Base-by-base conservation (phyloP, 75 land plant genomes). In the Larix kaempferi region DNA sequence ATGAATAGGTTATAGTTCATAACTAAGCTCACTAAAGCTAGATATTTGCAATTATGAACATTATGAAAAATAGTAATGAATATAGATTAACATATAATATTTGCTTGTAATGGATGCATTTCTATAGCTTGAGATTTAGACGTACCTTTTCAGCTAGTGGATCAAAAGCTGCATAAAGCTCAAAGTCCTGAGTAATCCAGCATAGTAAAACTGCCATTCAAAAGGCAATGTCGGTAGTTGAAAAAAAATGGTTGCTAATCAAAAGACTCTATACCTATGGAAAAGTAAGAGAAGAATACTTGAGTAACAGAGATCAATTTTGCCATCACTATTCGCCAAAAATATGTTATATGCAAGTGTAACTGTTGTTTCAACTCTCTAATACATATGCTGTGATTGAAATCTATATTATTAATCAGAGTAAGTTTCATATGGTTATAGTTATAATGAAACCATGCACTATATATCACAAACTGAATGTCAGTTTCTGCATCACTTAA, bases 121-220 rank as follows among this genome's bases (percentile, higher is more conserved):
- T 27, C 57, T 15, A 12, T 19, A 22, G 27, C 7, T 5, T 16
- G 5, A 15, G 56, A 60, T 4, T 62, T 44, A 57, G 57, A 3
- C 76, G 63, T 58, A 97, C 99, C 95, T 97, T 94, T 74, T 97
- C 99, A 57, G 99, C 99, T 56, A 95, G 87, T 27, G 99, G 99
- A 79, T 97, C 99, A 84, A 97, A 97, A 54, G 99, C 99, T 44
- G 99, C 99, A 82, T 95, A 97, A 26, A 97, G 87, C 84, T 97
- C 99, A 87, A 97, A 97, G 78, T 97, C 99, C 57, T 80, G 89
- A 26, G 99, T 97, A 52, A 94, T 91, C 99, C 99, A 97, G 80
- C 94, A 93, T 27, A 97, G 78, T 12, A 97, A 79, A 65, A 95
- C 99, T 97, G 94, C 77, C 73, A 80, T 56, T 75, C 10, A 76